Base-by-base conservation (phyloP, 1,284 basidiomycete species). In the Melampsora larici-populina region DNA sequence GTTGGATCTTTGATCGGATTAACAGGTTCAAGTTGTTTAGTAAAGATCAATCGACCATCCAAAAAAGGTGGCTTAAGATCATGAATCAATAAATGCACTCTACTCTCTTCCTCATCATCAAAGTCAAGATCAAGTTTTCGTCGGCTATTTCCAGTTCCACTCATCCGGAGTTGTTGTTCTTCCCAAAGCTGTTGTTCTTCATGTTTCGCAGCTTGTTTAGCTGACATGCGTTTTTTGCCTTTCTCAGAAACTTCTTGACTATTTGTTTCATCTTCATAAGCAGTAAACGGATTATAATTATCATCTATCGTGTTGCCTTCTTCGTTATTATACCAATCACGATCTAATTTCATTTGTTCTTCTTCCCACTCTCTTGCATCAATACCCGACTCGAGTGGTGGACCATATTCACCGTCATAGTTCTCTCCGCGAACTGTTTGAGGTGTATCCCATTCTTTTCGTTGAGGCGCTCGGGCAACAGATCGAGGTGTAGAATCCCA, bases 141-240 rank as follows among this genome's bases (percentile, higher is more conserved):
- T 43, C 92, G 89, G 26, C 82, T 80, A 1, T 92, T 92, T 11
- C 74, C 74, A 18, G 98, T 90, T 82, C 97, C 97, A 17, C 95
- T 97, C 0, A 92, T 94, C 15, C 94, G 87, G 90, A 99, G 93
- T 82, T 95, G 92, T 82, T 99, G 98, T 8, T 92, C 92, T 86
- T 99, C 97, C 97, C 97, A 99, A 0, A 96, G 86, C 81, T 99
- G 96, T 81, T 95, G 96, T 83, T 99, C 97, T 29, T 93, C 93
- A 81, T 97, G 97, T 73, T 82, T 81, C 46, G 81, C 81, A 26
- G 83, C 82, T 79, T 84, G 83, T 3, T 81, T 80, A 11, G 82
- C 83, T 0, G 83, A 55, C 60, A 78, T 65, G 26, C 75, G 67
- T 82, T 65, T 78, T 49, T 78, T 70, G 24, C 75, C 67, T 17